phyloP scores from a whole-genome alignment of 148 eudicot genomes.

The Drosera capensis region DNA sequence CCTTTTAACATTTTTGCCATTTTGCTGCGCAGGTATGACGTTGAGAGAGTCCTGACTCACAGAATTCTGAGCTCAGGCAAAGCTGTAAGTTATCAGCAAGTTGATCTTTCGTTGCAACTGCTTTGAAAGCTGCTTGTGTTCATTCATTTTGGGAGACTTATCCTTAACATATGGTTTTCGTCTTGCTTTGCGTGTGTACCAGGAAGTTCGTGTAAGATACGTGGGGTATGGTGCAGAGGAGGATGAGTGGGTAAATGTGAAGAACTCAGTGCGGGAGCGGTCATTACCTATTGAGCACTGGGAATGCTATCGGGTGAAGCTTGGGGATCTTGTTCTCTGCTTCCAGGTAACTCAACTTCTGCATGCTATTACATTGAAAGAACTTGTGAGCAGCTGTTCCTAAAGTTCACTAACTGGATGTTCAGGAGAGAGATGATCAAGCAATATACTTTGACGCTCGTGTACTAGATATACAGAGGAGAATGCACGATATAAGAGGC shows the following conservation, averaged over 20 bases:
- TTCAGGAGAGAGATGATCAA: conserved; percentile 62
- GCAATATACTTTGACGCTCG: conserved; percentile 71
- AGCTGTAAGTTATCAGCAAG: background rate
- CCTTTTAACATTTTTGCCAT: too few relatives aligned
- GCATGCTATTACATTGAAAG: background rate
- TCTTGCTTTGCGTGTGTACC: conserved; percentile 9
- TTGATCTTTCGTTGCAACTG: background rate
- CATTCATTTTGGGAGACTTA: background rate
- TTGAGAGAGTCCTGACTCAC: conserved; percentile 1
- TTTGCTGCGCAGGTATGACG: background rate
- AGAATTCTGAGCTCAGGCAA: background rate
- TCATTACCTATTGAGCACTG: conserved; percentile 72
- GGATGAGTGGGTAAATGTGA: conserved; percentile 86
- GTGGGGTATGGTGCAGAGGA: conserved; percentile 70
- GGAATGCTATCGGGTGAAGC: conserved; percentile 56
- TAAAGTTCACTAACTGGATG: background rate
- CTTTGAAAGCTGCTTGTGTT: background rate
- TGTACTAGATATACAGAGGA: conserved; percentile 41
- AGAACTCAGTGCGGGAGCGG: conserved; percentile 49
- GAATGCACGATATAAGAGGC: conserved; percentile 93
- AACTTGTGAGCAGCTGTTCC: background rate
- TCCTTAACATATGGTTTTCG: background rate
- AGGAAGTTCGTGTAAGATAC: conserved; percentile 89
- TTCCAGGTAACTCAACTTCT: conserved; percentile 44
- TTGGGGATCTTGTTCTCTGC: conserved; percentile 69